Percentiles rank a stretch among this genome's conserved stretches.
Conservation (phyloP, 805 yeast genomes). For the Kregervanrija fluxuum region DNA sequence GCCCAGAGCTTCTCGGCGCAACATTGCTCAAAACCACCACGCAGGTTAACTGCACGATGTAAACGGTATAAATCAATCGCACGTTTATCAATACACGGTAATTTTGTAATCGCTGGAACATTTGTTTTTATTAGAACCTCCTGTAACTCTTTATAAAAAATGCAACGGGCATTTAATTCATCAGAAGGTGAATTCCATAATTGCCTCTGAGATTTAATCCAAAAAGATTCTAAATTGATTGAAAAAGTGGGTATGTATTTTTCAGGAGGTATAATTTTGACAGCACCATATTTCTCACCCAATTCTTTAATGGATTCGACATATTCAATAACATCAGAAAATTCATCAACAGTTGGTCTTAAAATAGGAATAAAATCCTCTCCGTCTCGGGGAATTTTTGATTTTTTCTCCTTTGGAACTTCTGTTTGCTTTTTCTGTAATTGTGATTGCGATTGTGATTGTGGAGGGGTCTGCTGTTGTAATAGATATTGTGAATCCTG, state of each 20-base stretch:
- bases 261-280: conserved; percentile 62
- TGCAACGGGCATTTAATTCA: conserved; percentile 36
- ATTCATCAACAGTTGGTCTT: conserved; percentile 47
- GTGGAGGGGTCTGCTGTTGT: too few relatives aligned
- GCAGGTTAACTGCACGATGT: conserved; percentile 46
- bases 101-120: conserved; percentile 27
- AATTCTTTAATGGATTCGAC: conserved; percentile 43
- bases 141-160: conserved; percentile 41
- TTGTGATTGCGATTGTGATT: too few relatives aligned
- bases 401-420: too few relatives aligned
- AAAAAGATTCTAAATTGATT: conserved; percentile 38
- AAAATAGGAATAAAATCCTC: conserved; percentile 42
- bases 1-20: conserved; percentile 70
- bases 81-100: conserved; percentile 63
- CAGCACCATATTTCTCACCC: conserved; percentile 64
- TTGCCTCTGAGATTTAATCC: conserved; percentile 47
- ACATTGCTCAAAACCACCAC: conserved; percentile 67
- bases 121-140: conserved; percentile 22
- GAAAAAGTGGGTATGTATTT: conserved; percentile 17
- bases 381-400: neutral
- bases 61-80: conserved; percentile 58
- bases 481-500: too few relatives aligned
- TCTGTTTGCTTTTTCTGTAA: too few relatives aligned
- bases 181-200: conserved; percentile 36
- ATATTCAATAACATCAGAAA: conserved; percentile 58